A percentile compares a stretch with the other conserved stretches of the same genome.
Conservation (phyloP, 2,329 filamentous ascomycete species). For the Diaporthe destruens region DNA sequence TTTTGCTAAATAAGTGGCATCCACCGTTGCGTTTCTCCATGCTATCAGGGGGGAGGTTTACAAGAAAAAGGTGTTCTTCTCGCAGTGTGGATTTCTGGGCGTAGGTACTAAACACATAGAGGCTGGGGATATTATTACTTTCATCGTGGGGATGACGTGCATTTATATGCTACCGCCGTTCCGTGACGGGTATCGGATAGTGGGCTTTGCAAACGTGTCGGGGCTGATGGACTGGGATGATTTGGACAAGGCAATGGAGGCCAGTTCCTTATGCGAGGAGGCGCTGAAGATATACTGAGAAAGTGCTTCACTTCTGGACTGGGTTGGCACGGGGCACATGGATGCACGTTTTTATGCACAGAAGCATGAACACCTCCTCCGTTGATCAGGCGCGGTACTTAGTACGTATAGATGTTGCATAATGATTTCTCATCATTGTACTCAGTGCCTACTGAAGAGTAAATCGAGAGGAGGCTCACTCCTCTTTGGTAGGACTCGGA, state of each 20-base stretch:
- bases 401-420: too few relatives aligned
- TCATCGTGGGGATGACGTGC: neutral
- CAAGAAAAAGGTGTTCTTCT: neutral
- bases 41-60: neutral
- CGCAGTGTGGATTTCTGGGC: constrained; percentile 4
- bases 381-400: too few relatives aligned
- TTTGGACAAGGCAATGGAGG: neutral
- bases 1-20: too few relatives aligned
- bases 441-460: too few relatives aligned
- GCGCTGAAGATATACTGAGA: constrained; percentile 1
- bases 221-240: constrained; percentile 11
- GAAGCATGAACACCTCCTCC: too few relatives aligned
- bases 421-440: too few relatives aligned
- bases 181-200: neutral
- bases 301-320: too few relatives aligned
- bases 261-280: neutral
- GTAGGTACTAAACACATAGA: neutral
- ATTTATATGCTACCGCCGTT: neutral
- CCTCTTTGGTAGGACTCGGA: too few relatives aligned
- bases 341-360: too few relatives aligned
- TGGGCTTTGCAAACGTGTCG: constrained; percentile 1
- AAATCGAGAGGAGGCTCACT: too few relatives aligned
- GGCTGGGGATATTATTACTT: neutral
- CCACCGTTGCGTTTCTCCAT: too few relatives aligned
- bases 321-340: too few relatives aligned